phyloP scores from a whole-genome alignment of 345 rosid species.

The Microcos paniculata region DNA sequence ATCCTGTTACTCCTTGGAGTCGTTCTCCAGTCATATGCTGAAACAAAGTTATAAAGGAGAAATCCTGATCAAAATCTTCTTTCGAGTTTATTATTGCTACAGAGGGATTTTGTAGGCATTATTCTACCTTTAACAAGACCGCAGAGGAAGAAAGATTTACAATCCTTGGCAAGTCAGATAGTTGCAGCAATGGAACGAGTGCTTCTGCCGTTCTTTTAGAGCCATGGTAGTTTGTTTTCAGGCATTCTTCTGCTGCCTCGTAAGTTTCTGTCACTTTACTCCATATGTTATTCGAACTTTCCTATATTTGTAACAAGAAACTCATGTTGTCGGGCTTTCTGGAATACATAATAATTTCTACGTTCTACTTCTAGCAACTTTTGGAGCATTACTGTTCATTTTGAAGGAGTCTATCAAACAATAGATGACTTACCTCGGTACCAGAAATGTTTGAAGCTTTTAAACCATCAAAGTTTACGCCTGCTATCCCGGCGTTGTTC shows the following conservation, averaged over 20 bases:
- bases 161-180: slow-evolving; percentile 48
- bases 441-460: slow-evolving; percentile 25
- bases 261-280: slow-evolving; percentile 32
- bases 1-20: slow-evolving; percentile 27
- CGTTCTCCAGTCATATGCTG: slow-evolving; percentile 38
- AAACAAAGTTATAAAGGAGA: not conserved
- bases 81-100: not conserved
- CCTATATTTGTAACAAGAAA: not conserved
- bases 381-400: too few relatives aligned
- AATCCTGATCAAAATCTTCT: not conserved
- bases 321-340: not conserved
- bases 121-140: slow-evolving; percentile 42
- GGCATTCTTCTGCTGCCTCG: slow-evolving; percentile 36
- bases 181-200: slow-evolving; percentile 42
- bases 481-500: slow-evolving; percentile 52
- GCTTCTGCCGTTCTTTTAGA: slow-evolving; percentile 46
- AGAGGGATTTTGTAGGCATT: not conserved
- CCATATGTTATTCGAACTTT: slow-evolving; percentile 24
- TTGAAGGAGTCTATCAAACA: too few relatives aligned
- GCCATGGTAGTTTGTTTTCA: slow-evolving; percentile 49
- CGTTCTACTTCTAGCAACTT: too few relatives aligned
- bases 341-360: not conserved
- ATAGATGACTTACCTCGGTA: slow-evolving; percentile 21
- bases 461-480: slow-evolving; percentile 16
- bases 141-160: slow-evolving; percentile 46